Percentiles rank a stretch among this genome's conserved stretches.
Conservation (phyloP, 306 rosid genomes). For the Cucurbita argyrosperma region DNA sequence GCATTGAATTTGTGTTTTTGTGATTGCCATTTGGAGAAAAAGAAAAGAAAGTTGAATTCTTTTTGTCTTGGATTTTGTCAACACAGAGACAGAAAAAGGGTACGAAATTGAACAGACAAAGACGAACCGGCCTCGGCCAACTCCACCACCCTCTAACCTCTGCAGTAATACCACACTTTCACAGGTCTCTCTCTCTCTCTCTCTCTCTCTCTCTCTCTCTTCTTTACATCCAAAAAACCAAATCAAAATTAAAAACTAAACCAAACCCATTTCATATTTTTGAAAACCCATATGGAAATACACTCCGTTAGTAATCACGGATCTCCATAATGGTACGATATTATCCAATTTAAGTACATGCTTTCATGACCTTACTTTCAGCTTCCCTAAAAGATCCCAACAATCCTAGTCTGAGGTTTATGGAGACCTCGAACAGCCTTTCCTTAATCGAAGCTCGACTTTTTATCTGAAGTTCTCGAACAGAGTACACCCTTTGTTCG, state of each 20-base stretch:
- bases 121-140: constrained; percentile 6
- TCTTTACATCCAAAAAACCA: background rate
- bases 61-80: constrained; percentile 50
- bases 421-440: no score
- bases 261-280: background rate
- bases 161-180: constrained; percentile 28
- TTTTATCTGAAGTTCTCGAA: no score
- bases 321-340: no score
- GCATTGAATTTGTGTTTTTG: background rate
- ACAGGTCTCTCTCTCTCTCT: constrained; percentile 41
- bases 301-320: no score
- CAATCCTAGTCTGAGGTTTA: no score
- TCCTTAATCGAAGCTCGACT: no score
- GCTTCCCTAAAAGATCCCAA: no score
- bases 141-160: constrained; percentile 33
- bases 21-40: constrained; percentile 1
- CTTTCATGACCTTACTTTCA: no score
- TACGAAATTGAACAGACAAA: constrained; percentile 61
- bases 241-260: background rate
- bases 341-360: no score
- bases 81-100: constrained; percentile 34
- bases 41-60: constrained; percentile 32
- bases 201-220: constrained; percentile 1
- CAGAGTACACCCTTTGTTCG: no score
- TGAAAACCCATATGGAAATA: background rate